Base-by-base conservation (phyloP, 2,329 filamentous ascomycete species). In the Pseudovirgaria hyperparasitica region DNA sequence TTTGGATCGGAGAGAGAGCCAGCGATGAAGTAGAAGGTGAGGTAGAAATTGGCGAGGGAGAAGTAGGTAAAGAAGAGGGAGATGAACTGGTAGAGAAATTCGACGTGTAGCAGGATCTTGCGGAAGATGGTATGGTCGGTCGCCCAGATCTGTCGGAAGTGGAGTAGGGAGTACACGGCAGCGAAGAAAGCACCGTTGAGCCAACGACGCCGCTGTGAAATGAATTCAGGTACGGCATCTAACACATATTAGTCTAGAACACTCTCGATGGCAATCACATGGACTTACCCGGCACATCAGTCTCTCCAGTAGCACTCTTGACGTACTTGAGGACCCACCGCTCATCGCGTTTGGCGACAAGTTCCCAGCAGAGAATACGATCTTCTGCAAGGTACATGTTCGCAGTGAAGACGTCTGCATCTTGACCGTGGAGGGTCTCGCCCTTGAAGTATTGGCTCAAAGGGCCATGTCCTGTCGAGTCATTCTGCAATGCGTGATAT, bases 401-500 rank as follows among this genome's bases (percentile, higher is more conserved):
- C 19, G 90, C 86, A 0, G 87, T 94, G 48, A 96, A 96, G 4
- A 96, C 85, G 52, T 94, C 87, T 7, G 92, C 90, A 50, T 94
- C 84, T 42, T 92, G 82, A 9, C 90, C 90, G 46, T 96, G 90
- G 15, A 98, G 63, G 2, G 87, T 96, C 56, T 98, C 90, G 38
- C 92, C 92, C 63, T 96, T 96, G 72, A 98, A 98, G 53, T 98
- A 98, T 57, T 96, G 90, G 49, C 86, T 93, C 26, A 98, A 62
- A 0, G 90, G 90, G 0, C 90, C 90, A 47, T 94, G 85, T 0
- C 90, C 92, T 6, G 82, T 93, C 46, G 87, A 80, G 47, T 98
- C 90, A 45, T 98, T 98, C 48, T 98, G 90, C 36, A 98, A 60
- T 2, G 90, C 90, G 42, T 94, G 82, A 54, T 92, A 98, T 22